phyloP scores from a whole-genome alignment of 2,329 filamentous ascomycete species.

The Conoideocrella luteorostrata region DNA sequence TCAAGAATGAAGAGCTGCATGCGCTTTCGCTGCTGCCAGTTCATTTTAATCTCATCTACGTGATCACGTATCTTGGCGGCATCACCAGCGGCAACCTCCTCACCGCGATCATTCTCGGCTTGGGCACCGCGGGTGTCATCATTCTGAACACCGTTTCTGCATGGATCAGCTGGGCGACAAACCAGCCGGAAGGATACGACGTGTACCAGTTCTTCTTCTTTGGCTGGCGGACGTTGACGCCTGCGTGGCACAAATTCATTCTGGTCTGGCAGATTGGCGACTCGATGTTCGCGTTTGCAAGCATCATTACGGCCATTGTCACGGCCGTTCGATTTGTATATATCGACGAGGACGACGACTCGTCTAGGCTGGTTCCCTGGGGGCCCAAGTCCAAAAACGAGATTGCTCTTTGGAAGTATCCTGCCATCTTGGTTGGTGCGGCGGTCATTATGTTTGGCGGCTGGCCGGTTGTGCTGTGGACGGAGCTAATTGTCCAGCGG shows the following conservation, averaged over 20 bases:
- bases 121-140: constrained; percentile 13
- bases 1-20: constrained; percentile 8
- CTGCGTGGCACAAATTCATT: constrained; percentile 14
- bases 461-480: constrained; percentile 14
- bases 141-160: constrained; percentile 13
- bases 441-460: constrained; percentile 9
- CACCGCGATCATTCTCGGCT: constrained; percentile 10
- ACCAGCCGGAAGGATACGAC: constrained; percentile 10
- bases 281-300: constrained; percentile 1
- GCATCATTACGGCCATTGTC: constrained; percentile 4
- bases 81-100: constrained; percentile 11
- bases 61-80: constrained; percentile 13
- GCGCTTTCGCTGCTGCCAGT: constrained; percentile 12
- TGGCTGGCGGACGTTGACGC: constrained; percentile 13
- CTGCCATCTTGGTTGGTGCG: constrained; percentile 9
- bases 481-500: constrained; percentile 12
- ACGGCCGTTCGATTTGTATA: constrained; percentile 4
- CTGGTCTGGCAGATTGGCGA: constrained; percentile 14
- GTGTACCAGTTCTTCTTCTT: constrained; percentile 16
- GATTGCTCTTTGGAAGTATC: constrained; percentile 7
- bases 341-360: constrained; percentile 6
- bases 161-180: constrained; percentile 11
- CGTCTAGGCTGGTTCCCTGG: not conserved
- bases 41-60: constrained; percentile 15
- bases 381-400: not conserved